A percentile compares a stretch with the other conserved stretches of the same genome.
phyloP scores from a whole-genome alignment of 345 rosid genomes.

The Carallia brachiata region DNA sequence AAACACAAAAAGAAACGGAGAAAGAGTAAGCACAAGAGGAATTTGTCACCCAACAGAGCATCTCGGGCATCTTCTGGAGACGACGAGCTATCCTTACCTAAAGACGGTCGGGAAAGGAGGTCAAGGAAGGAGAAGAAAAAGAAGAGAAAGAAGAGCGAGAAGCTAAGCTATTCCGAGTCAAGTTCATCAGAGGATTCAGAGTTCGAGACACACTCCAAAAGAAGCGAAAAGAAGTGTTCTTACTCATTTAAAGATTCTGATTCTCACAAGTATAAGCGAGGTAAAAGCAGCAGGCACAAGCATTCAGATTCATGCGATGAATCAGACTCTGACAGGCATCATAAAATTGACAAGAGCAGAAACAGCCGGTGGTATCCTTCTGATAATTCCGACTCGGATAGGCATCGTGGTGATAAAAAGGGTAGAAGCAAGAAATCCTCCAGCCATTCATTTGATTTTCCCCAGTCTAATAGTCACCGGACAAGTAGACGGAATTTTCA shows the following conservation, averaged over 20 bases:
- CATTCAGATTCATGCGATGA: slow-evolving; percentile 35
- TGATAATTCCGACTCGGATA: slow-evolving; percentile 21
- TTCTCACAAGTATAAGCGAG: slow-evolving; percentile 26
- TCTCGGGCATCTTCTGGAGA: slow-evolving; percentile 19
- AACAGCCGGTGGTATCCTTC: slow-evolving; percentile 12
- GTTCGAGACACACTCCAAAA: slow-evolving; percentile 25
- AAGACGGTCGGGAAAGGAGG: slow-evolving; percentile 35
- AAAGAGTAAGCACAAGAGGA: slow-evolving; percentile 46
- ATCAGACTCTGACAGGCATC: slow-evolving; percentile 30
- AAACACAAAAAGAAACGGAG: slow-evolving; percentile 51
- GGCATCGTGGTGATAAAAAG: slow-evolving; percentile 15
- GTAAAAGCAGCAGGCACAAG: slow-evolving; percentile 23
- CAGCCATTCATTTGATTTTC: slow-evolving; percentile 18
- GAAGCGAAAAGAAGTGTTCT: slow-evolving; percentile 35
- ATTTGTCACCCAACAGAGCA: slow-evolving; percentile 36
- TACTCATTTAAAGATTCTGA: slow-evolving; percentile 39
- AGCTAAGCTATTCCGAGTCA: slow-evolving; percentile 37
- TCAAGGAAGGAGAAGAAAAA: slow-evolving; percentile 44
- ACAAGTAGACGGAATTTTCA: slow-evolving; percentile 7
- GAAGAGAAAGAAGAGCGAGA: slow-evolving; percentile 33
- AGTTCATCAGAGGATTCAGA: slow-evolving; percentile 39
- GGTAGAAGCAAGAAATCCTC: slow-evolving; percentile 17
- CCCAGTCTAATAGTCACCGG: slow-evolving; percentile 19
- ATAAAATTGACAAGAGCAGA: slow-evolving; percentile 26
- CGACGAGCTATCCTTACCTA: slow-evolving; percentile 35